Conservation (phyloP, 352 stramenopile species). For the Thraustochytrium sp. region DNA sequence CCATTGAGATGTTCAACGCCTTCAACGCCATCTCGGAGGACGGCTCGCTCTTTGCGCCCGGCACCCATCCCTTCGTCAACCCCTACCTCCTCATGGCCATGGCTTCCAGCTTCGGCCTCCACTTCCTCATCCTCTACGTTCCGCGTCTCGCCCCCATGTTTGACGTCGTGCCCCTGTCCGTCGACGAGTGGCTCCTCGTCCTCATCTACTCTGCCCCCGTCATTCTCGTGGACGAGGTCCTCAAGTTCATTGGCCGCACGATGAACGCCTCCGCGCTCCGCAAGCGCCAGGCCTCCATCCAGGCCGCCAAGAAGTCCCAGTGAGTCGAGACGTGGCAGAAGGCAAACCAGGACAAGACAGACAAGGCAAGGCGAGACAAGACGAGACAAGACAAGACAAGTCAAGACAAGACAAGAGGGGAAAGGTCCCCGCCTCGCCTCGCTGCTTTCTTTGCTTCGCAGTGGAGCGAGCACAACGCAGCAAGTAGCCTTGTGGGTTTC, state of each 20-base stretch:
- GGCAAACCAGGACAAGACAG: too few relatives aligned
- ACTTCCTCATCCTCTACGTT: background rate
- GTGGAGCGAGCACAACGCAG: too few relatives aligned
- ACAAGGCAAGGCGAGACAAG: too few relatives aligned
- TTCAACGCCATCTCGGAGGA: background rate
- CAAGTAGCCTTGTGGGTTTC: too few relatives aligned
- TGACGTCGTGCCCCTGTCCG: background rate
- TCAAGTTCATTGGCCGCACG: slow-evolving; percentile 81
- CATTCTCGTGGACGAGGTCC: slow-evolving; percentile 47
- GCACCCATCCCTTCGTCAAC: background rate
- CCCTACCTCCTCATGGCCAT: background rate
- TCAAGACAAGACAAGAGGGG: too few relatives aligned
- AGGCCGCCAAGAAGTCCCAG: slow-evolving; percentile 21
- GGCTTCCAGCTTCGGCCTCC: background rate
- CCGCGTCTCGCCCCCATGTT: background rate
- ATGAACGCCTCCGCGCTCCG: slow-evolving; percentile 48
- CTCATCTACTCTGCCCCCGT: slow-evolving; percentile 37
- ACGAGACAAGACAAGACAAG: too few relatives aligned
- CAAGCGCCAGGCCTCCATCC: background rate
- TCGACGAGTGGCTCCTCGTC: slow-evolving; percentile 16
- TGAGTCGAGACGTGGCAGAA: background rate
- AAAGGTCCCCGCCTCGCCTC: too few relatives aligned
- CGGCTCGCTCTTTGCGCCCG: background rate
- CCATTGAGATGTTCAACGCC: background rate
- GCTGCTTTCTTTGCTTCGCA: too few relatives aligned